phyloP scores from a whole-genome alignment of 2,329 filamentous ascomycete genomes.

The Chrysoporthe deuterocubensis region DNA sequence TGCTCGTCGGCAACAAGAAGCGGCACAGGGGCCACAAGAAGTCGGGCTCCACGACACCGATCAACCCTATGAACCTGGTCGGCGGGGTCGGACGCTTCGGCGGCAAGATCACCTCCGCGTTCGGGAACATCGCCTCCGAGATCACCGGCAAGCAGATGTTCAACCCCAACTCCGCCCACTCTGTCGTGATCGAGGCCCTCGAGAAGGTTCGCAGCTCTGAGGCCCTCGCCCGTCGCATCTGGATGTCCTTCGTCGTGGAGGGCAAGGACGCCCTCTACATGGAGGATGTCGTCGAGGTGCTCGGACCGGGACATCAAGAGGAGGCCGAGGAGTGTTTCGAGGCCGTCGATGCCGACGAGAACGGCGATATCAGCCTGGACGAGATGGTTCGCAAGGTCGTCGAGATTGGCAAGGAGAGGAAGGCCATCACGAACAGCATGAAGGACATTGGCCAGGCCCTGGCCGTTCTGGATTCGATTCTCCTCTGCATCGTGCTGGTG shows the following conservation, averaged over 20 bases:
- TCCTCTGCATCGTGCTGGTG: conserved; percentile 80
- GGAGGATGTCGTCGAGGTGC: conserved; percentile 86
- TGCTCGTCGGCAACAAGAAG: conserved; percentile 59
- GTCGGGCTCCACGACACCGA: conserved; percentile 71
- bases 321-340: conserved; percentile 87
- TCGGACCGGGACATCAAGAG: conserved; percentile 72
- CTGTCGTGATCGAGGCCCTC: conserved; percentile 84
- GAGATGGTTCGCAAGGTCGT: conserved; percentile 91
- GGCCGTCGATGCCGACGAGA: conserved; percentile 81
- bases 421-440: conserved; percentile 90
- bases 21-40: conserved; percentile 43
- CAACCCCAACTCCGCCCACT: conserved; percentile 88
- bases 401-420: conserved; percentile 83
- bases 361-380: conserved; percentile 92
- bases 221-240: conserved; percentile 90
- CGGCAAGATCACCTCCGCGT: conserved; percentile 90
- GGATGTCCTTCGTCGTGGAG: conserved; percentile 98
- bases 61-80: conserved; percentile 66
- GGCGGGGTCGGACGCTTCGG: conserved; percentile 78
- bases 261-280: conserved; percentile 77
- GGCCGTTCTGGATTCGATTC: conserved; percentile 83
- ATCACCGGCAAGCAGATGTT: conserved; percentile 96
- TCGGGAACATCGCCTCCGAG: conserved; percentile 91
- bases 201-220: conserved; percentile 85
- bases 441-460: conserved; percentile 97